Base-by-base conservation (phyloP, 331 rosid species). In the Quercus lobata region DNA sequence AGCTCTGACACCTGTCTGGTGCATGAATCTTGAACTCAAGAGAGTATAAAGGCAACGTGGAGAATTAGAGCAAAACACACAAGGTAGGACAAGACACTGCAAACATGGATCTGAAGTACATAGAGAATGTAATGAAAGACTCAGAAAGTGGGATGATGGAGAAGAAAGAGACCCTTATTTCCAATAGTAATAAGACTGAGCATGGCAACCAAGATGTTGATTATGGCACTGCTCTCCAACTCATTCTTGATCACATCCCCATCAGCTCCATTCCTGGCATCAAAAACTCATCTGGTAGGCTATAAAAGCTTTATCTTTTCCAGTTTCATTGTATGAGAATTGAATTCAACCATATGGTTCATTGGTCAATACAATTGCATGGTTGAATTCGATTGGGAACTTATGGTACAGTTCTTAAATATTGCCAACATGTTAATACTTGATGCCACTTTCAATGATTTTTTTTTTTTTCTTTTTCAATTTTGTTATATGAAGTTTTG, bases 191-290 rank as follows among this genome's bases (percentile, higher is more conserved):
- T 24, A 16, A 30, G 66, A 62, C 32, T 6, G 24, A 60, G 5
- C 54, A 32, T 2, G n/a, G 46, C 73, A 69, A 29, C 2, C 41
- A 5, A 15, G 81, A 69, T n/a, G 18, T 73, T 41, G 95, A 87
- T 83, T 74, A 88, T 57, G 86, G 57, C 63, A 41, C 92, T 58
- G 82, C 95, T 57, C 87, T 90, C 22, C 94, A 89, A 76, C 85
- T 69, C 60, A 84, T 52, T 80, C 85, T 91, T 69, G 88, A 88
- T 79, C 86, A 37, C 79, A 77, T 87, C 69, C 83, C 90, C 56
- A 72, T 90, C 70, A 79, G 71, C 79, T 85, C 92, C 21, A 76
- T 93, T 37, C 15, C 93, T 17, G 82, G 81, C 76, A 82, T 84
- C 24, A 76, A 79, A 25, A 61, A 79, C 85, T 12, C 78, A 22